These are phyloP conservation scores for Aspergillus neotritici DNA, from an alignment of 2,329 filamentous ascomycete genomes.

Conservation along the genomic window DNA sequence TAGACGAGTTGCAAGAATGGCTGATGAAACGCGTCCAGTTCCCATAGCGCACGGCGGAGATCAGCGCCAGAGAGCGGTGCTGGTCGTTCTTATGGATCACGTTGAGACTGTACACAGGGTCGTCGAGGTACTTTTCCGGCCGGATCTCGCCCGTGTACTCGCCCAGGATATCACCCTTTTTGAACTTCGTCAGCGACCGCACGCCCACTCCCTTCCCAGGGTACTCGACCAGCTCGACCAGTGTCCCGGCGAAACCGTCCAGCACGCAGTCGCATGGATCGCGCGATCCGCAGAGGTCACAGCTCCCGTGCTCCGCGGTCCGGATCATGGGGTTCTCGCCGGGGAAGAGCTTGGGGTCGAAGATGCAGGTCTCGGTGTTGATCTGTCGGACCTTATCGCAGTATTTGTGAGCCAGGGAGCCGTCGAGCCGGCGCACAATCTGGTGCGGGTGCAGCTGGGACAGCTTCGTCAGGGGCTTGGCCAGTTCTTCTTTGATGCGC, in stretches of 20 bases:
- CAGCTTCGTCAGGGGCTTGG: background rate
- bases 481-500: slow-evolving; percentile 1
- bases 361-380: slow-evolving; percentile 10
- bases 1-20: slow-evolving; percentile 25
- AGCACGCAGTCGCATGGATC: slow-evolving; percentile 19
- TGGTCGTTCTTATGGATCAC: too few relatives aligned
- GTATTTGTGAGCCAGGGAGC: slow-evolving; percentile 2
- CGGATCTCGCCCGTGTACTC: slow-evolving; percentile 9
- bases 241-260: slow-evolving; percentile 8
- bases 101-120: too few relatives aligned
- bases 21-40: slow-evolving; percentile 1
- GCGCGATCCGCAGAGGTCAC: slow-evolving; percentile 13
- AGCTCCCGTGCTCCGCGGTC: slow-evolving; percentile 10
- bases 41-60: background rate
- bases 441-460: slow-evolving; percentile 14
- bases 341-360: slow-evolving; percentile 7
- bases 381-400: slow-evolving; percentile 10
- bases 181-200: slow-evolving; percentile 23
- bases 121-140: too few relatives aligned
- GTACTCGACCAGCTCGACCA: slow-evolving; percentile 30
- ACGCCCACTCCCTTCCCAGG: slow-evolving; percentile 26
- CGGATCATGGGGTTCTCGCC: slow-evolving; percentile 13
- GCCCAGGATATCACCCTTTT: slow-evolving; percentile 19
- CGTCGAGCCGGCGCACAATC: slow-evolving; percentile 3
- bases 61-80: background rate